Conservation (phyloP, 345 rosid species). For the rapeseed (Brassica napus) region Da-Ae NC_063435.1:5923001-5923500, state of each 20-base stretch:
- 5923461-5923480: not conserved
- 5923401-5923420: conserved; percentile 14
- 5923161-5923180: not conserved
- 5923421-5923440: conserved; percentile 6
- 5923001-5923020: conserved; percentile 78
- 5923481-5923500: not conserved
- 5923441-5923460: not conserved
- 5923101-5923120: not conserved
- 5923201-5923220: conserved; percentile 49
- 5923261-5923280: conserved; percentile 15
- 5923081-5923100: conserved; percentile 42
- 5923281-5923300: conserved; percentile 35
- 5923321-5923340: conserved; percentile 8
- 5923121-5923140: conserved; percentile 23
- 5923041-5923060: conserved; percentile 33
- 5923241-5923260: conserved; percentile 47
- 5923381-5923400: conserved; percentile 6
- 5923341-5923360: conserved; percentile 24
- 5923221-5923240: conserved; percentile 59
- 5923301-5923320: conserved; percentile 44
- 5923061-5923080: conserved; percentile 28
- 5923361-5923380: not conserved
- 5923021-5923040: conserved; percentile 72
- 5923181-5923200: conserved; percentile 21
- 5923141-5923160: not conserved